phyloP scores from a whole-genome alignment of 441 rosid species.

The Hypseocharis bilobata region DNA sequence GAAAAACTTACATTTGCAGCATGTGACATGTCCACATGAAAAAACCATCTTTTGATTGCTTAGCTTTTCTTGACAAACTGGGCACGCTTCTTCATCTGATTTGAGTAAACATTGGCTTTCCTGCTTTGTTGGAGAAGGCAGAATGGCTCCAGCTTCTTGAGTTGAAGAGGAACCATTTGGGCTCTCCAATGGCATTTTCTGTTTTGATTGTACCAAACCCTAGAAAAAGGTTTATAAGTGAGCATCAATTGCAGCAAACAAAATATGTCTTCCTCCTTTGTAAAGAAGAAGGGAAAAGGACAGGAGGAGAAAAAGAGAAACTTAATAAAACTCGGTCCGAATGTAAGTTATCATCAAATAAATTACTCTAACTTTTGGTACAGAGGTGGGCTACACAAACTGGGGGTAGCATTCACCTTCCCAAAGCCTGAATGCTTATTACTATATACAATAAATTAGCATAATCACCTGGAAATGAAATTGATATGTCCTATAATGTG shows the following conservation, averaged over 20 bases:
- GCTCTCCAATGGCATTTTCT: constrained; percentile 38
- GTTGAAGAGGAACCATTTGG: constrained; percentile 33
- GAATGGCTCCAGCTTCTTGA: constrained; percentile 30
- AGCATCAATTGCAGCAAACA: constrained; percentile 3
- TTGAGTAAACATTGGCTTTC: constrained; percentile 31
- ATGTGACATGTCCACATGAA: constrained; percentile 81
- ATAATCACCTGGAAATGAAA: too few species aligned
- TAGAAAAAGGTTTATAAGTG: constrained; percentile 26
- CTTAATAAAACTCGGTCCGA: too few species aligned
- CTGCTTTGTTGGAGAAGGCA: constrained; percentile 31
- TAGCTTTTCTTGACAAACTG: constrained; percentile 76
- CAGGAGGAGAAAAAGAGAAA: too few species aligned
- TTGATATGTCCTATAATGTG: too few species aligned
- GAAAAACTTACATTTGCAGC: constrained; percentile 73
- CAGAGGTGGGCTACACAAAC: too few species aligned
- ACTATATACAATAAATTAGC: too few species aligned
- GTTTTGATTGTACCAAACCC: constrained; percentile 69
- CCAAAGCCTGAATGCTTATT: too few species aligned
- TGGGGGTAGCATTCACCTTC: too few species aligned
- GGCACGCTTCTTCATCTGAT: constrained; percentile 64
- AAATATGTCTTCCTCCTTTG: background rate
- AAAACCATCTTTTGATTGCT: constrained; percentile 85
- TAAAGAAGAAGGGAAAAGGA: background rate
- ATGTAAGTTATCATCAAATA: too few species aligned
- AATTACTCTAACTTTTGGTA: too few species aligned